Evolutionary conservation across 768 basidiomycete species (phyloP), one percentile per base, ranked within the genome.

Genomic region (Clitopilus passeckerianus): DNA sequence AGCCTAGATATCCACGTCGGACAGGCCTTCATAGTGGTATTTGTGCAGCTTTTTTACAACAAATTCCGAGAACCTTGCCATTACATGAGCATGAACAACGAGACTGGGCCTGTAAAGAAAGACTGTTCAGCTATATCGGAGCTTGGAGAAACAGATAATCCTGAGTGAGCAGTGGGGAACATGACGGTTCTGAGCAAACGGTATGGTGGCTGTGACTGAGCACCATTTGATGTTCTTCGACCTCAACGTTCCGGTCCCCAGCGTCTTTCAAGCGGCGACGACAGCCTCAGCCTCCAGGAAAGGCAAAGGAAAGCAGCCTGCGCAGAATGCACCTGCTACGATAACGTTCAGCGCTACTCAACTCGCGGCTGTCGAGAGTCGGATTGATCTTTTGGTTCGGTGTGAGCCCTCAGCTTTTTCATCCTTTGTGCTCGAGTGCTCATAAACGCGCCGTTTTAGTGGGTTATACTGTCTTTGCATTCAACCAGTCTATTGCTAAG

Each of bases 381-480:
- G 85, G 20, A 72, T 93, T 24, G 89, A 91, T 67, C 67, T 90
- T 34, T 80, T 92, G 41, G 75, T 87, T 34, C 89, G 90, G 71
- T 84, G 91, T 91, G 62, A 67, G 88, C 80, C n/a, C n/a, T 30
- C 27, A 30, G 23, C 60, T 50, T 33, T 44, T 53, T 53, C 34
- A 54, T 6, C 24, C 24, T 33, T 56, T 16, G 41, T 60, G 53
- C 46, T 43, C 41, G 56, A 37, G 27, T 30, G 27, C 61, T 62
- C 63, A 60, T 60, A 57, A 18, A 22, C 52, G 30, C 59, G 27
- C 20, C 7, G 57, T 53, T 64, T 22, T 71, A 95, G 93, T 95
- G 77, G 93, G 93, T 79, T 95, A 94, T 73, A 84, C 87, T 27
- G 86, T 92, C 34, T 68, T 95, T 52, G 89, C 87, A 1, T 79